These are phyloP conservation scores for Kwoniella sp. DNA, from an alignment of 768 basidiomycete species.

Conservation along the genomic window DNA sequence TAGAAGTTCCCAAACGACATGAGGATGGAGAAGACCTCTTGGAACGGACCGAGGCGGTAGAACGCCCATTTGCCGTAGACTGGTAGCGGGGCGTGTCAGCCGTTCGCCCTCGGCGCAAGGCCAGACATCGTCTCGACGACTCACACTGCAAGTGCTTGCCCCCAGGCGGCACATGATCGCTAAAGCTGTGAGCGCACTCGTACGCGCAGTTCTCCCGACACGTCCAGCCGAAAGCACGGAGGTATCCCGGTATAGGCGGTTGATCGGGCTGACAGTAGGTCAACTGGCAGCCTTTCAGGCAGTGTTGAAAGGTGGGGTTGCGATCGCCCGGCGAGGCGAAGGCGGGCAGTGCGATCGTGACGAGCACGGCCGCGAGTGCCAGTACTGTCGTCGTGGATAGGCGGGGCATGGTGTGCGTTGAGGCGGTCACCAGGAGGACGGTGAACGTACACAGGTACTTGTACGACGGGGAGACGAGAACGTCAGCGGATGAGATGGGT, in stretches of 20 bases:
- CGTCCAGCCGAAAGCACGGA: constrained; percentile 75
- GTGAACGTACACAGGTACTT: no score
- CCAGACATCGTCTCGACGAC: not conserved
- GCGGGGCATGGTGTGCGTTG: no score
- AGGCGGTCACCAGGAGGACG: no score
- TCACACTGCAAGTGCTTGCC: constrained; percentile 41
- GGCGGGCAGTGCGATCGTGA: constrained; percentile 12
- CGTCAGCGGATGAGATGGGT: no score
- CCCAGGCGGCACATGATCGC: constrained; percentile 54
- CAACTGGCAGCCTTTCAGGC: constrained; percentile 55
- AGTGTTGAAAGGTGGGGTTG: constrained; percentile 56
- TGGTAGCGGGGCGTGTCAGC: not conserved
- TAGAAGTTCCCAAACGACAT: constrained; percentile 84
- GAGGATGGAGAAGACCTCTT: constrained; percentile 86
- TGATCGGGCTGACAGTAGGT: constrained; percentile 53
- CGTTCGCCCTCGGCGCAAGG: not conserved
- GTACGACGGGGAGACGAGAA: no score
- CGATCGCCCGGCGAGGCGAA: constrained; percentile 64
- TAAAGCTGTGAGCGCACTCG: constrained; percentile 75
- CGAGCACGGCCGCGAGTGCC: no score
- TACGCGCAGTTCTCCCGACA: constrained; percentile 87
- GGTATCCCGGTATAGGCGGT: constrained; percentile 55
- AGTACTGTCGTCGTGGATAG: no score
- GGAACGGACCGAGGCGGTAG: constrained; percentile 77
- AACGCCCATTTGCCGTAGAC: constrained; percentile 97